Conservation (phyloP, 139 green algal genomes). For the Pseudopediastrum boryanum region DNA sequence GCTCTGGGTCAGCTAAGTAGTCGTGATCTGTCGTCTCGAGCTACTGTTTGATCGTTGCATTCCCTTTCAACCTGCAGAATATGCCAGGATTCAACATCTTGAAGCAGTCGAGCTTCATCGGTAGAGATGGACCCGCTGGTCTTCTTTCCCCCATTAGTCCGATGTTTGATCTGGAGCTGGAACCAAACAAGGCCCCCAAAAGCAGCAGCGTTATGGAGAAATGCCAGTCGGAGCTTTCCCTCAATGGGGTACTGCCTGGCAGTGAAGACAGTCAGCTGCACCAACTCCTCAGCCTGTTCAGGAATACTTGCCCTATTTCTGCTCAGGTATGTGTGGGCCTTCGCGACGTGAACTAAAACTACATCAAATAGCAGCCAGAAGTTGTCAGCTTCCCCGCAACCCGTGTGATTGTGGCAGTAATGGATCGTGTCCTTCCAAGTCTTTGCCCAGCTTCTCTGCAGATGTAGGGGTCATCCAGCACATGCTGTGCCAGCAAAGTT, state of each 20-base stretch:
- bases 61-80: too few species aligned
- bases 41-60: too few species aligned
- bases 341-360: background rate
- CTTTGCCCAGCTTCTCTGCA: background rate
- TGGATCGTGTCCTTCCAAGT: background rate
- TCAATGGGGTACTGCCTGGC: background rate
- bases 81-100: too few species aligned
- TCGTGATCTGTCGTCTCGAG: too few species aligned
- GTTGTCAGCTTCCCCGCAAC: background rate
- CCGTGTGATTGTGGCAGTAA: background rate
- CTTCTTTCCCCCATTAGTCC: constrained; percentile 39
- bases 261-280: constrained; percentile 29
- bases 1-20: too few species aligned
- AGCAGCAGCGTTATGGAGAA: background rate
- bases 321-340: background rate
- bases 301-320: background rate
- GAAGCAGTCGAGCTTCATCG: too few species aligned
- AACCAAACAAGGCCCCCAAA: background rate
- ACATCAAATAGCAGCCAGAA: background rate
- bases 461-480: background rate
- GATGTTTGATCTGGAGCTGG: constrained; percentile 44
- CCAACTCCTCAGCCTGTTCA: constrained; percentile 15
- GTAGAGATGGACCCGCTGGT: too few species aligned
- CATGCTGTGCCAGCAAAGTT: background rate
- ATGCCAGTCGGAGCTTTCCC: background rate